Evolutionary conservation across 1,139 yeast genomes (phyloP), one percentile per base, ranked within the genome.

Genomic region (Taiozyma sp.): DNA sequence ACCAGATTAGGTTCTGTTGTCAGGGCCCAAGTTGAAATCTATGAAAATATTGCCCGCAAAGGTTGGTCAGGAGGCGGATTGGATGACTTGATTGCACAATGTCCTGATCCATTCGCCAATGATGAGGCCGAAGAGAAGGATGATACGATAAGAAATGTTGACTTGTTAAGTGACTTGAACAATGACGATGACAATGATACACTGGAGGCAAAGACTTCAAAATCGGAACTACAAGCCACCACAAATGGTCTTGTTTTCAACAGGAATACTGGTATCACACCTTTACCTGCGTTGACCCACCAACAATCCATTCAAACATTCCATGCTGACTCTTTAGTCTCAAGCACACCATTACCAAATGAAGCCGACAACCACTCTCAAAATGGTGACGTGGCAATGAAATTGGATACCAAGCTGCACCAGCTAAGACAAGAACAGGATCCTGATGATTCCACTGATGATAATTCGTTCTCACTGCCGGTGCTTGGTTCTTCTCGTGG

Each of bases 41-140:
- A 81, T 59, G 96, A 87, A 62, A 85, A 87, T 23, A 81, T 90
- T 38, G 96, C 96, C 0, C 76, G 83, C 52, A 89, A 89, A 65
- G 95, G 96, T 9, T 85, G 92, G 90, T 77, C 87, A 12, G 96
- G 96, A 10, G 93, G 93, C 23, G 96, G 96, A 0, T 69, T 88
- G 42, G 96, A 89, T 63, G 84, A 79, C 30, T 69, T 89, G 49
- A 70, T 83, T 43, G 67, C 75, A n/a, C 66, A 74, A 46, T 74
- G 83, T 13, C 81, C 81, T 3, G 84, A 80, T 59, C 75, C 81
- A 3, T 79, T 80, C 61, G 66, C 59, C 24, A 47, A 32, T 44
- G 44, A 49, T 14, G 39, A 44, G 4, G 30, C 28, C 16, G 44
- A 40, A 8, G 40, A 24, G 16, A 38, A 23, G 10, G 36, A 47